These are phyloP conservation scores for Fagus crenata DNA, from an alignment of 306 rosid species.

Conservation along the genomic window DNA sequence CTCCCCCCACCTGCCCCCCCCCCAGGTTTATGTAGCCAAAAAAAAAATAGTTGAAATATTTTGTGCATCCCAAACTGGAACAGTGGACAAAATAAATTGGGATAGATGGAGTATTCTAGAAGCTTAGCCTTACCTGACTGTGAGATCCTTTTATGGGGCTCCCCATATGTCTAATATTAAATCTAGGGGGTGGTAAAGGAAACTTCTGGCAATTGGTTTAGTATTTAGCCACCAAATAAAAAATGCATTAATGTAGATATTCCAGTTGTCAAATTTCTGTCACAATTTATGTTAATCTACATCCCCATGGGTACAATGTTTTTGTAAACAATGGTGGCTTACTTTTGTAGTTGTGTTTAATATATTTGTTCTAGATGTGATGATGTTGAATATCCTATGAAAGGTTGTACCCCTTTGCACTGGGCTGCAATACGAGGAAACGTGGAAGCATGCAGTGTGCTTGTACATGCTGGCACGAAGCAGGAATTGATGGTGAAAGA, in stretches of 20 bases:
- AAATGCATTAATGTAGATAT: not conserved
- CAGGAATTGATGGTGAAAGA: slow-evolving; percentile 77
- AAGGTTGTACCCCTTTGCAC: slow-evolving; percentile 95
- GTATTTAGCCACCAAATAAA: not conserved
- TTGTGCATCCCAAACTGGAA: too few relatives aligned
- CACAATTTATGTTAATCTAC: not conserved
- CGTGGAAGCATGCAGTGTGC: slow-evolving; percentile 81
- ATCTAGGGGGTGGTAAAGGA: not conserved
- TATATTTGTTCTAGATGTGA: slow-evolving; percentile 25
- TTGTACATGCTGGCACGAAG: slow-evolving; percentile 88
- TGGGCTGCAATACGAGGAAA: slow-evolving; percentile 87
- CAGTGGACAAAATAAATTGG: too few relatives aligned
- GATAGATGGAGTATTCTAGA: too few relatives aligned
- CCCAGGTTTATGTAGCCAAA: too few relatives aligned
- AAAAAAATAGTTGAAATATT: too few relatives aligned
- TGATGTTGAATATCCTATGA: slow-evolving; percentile 27
- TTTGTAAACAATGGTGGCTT: not conserved
- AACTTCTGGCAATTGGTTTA: not conserved
- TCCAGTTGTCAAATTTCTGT: not conserved
- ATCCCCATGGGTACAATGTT: not conserved
- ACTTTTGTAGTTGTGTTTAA: slow-evolving; percentile 14
- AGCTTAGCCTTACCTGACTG: not conserved
- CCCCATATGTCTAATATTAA: not conserved
- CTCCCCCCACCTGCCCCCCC: too few relatives aligned
- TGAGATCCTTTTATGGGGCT: not conserved